Base-by-base conservation (phyloP, 2,329 filamentous ascomycete genomes). In the Pseudocercospora eumusae region DNA sequence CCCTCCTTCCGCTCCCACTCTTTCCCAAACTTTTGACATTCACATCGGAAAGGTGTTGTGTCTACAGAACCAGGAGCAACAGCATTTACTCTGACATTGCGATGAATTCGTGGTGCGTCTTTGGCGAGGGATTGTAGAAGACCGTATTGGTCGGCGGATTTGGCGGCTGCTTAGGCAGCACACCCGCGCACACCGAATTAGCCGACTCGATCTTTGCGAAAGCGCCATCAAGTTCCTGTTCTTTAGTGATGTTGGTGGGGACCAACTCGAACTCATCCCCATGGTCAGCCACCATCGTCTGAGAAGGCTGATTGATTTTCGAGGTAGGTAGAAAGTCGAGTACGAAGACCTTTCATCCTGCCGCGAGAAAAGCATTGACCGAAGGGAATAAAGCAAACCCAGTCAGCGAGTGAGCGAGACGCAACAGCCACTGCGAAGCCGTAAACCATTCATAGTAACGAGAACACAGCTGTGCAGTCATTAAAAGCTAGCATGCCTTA, bases 11-110 rank as follows among this genome's bases (percentile, higher is more conserved):
- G 81, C 53, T 73, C 69, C 64, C 78, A 77, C 23, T 76, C 65
- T 4, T 75, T 74, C 1, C 70, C 71, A 62, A 77, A 75, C 15
- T 72, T 69, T 42, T 66, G 70, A 63, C 76, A 78, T 62, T 81
- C 79, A 56, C 77, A 72, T 56, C 67, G 66, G 64, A 80, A 81
- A 52, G 79, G 74, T 10, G 65, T 66, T 15, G 80, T 82, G 59
- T 79, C 75, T 1, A 82, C 79, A 4, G 78, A 73, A 7, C 80
- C 80, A 15, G 80, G 80, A 3, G 79, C 80, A 25, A 82, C 73
- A 8, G 77, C 78, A 67, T 81, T 82, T 21, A 82, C 76, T 54
- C 79, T 59, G 23, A 76, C 75, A n/a, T 69, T 66, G 23, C 66
- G 64, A 61, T 71, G 76, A 21, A 79, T 74, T 61, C 74, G 72